phyloP scores from a whole-genome alignment of 208 protist species.

The Leishmania amazonensis region DNA sequence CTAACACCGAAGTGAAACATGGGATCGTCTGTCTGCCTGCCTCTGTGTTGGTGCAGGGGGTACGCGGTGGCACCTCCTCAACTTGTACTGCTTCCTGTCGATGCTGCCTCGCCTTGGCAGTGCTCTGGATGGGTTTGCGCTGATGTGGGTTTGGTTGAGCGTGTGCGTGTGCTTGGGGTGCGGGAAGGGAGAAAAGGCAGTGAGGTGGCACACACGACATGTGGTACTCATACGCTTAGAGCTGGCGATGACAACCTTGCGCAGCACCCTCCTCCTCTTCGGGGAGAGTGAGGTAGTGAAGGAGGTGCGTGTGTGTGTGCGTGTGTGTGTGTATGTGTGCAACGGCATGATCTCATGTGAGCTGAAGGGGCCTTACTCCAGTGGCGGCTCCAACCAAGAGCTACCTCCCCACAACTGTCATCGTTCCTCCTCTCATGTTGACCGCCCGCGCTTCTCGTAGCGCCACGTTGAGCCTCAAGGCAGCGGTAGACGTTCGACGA shows the following conservation, averaged over 20 bases:
- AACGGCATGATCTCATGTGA: neutral
- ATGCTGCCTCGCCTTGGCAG: neutral
- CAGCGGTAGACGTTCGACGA: neutral
- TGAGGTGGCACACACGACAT: neutral
- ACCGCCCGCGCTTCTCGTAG: neutral
- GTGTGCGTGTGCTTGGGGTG: neutral
- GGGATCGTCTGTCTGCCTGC: neutral
- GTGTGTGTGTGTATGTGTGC: neutral
- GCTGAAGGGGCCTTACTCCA: neutral
- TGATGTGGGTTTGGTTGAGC: neutral
- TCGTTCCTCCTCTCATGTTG: neutral
- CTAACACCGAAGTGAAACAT: constrained; percentile 2
- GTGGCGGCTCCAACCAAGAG: neutral
- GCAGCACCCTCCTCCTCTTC: neutral
- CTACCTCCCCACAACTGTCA: neutral
- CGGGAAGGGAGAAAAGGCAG: neutral
- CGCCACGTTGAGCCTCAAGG: neutral
- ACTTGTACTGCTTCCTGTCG: neutral
- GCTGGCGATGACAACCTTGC: neutral
- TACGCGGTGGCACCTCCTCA: neutral
- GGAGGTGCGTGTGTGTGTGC: neutral
- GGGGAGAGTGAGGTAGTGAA: neutral
- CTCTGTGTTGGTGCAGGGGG: neutral
- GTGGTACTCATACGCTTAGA: neutral
- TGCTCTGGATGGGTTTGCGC: neutral